These are phyloP conservation scores for Gossypium australe DNA, from an alignment of 345 rosid genomes.

Conservation along the genomic window DNA sequence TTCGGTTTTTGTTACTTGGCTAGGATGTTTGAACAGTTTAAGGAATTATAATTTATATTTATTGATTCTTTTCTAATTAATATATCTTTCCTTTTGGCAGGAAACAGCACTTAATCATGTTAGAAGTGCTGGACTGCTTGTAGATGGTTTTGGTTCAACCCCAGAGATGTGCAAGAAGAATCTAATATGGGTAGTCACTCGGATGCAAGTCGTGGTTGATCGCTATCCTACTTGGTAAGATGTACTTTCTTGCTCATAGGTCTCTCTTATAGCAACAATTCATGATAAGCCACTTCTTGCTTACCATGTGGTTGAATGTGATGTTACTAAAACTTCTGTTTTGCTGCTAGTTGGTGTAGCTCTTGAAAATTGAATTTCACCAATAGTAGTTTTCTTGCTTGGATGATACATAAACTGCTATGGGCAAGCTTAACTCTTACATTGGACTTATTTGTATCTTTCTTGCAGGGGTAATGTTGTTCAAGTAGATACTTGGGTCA, in stretches of 20 bases:
- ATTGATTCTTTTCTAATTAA: neutral
- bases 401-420: neutral
- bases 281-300: neutral
- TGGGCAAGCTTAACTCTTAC: neutral
- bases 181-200: constrained; percentile 91
- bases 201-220: constrained; percentile 88
- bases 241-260: neutral
- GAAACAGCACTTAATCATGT: constrained; percentile 97
- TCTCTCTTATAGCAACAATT: neutral
- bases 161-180: constrained; percentile 92
- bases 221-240: constrained; percentile 94
- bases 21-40: neutral
- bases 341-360: too few species aligned
- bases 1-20: constrained; percentile 13
- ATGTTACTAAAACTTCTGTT: neutral
- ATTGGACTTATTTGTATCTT: neutral
- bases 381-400: neutral
- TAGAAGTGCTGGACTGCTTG: constrained; percentile 81
- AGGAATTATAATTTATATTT: neutral
- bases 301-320: neutral
- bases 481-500: constrained; percentile 83
- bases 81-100: constrained; percentile 30
- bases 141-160: constrained; percentile 91
- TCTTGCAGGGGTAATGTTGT: constrained; percentile 87
- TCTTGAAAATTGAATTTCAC: too few species aligned